Evolutionary conservation across 129 eudicot genomes (phyloP), one percentile per base, ranked within the genome.

Genomic region (Smallanthus sonchifolius): DNA sequence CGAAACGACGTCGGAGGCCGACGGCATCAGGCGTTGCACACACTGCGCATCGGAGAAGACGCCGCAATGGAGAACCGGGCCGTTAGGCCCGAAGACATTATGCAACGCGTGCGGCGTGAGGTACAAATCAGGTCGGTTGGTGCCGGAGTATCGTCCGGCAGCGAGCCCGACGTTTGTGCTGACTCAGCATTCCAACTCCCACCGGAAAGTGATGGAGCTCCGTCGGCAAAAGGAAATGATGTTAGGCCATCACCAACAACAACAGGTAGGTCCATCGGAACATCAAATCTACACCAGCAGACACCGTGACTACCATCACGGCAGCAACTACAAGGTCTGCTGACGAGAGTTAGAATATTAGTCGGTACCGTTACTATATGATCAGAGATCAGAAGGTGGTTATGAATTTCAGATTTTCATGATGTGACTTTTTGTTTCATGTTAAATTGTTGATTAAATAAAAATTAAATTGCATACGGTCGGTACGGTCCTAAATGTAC

Each of bases 141-240:
- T 88, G 34, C 95, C 95, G 67, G 95, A 86, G 64, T 88, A 88
- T 67, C 70, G 95, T 10, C 95, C 95, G 19, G 95, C 91, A 0
- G 88, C 95, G 17, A 88, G 95, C 64, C 95, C 95, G 30, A 88
- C 91, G 19, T 88, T 88, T 65, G 87, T 88, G 79, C 60, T 88
- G 42, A 83, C 95, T 51, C 88, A 88, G 63, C 95, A 88, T 83
- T 88, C 95, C 0, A 88, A 88, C 70, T 88, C 95, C 15, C 91
- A 86, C 52, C 80, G 91, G 79, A 88, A 88, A 60, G 95, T 88
- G 4, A 80, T 88, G 84, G 95, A 88, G 71, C 85, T 88, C 40
- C 81, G 91, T 49, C 77, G 95, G n/a, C 95, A 88, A 79, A 88
- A 88, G 67, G 88, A 88, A 24, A 30, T 77, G 81, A 44, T 65